Conservation (phyloP, 495 filamentous ascomycete species). For the Aspergillus cavernicola region DNA sequence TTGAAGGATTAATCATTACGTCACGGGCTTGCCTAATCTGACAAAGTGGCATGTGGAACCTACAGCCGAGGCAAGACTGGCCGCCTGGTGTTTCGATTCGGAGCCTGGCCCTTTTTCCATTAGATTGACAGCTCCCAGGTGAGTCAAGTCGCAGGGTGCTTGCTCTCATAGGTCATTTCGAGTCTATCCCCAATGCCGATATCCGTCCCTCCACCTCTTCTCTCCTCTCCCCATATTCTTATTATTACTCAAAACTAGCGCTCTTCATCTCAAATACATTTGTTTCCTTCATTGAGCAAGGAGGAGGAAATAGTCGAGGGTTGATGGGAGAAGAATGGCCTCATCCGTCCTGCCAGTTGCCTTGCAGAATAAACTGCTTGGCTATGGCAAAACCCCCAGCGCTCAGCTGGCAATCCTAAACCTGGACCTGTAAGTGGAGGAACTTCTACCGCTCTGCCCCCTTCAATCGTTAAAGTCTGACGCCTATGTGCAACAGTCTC, state of each 20-base stretch:
- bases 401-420: slow-evolving; percentile 63
- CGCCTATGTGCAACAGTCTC: slow-evolving; percentile 47
- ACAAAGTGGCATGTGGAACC: slow-evolving; percentile 6
- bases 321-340: slow-evolving; percentile 23
- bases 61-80: slow-evolving; percentile 7
- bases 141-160: not conserved
- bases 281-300: slow-evolving; percentile 8
- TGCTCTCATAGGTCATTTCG: too few species aligned
- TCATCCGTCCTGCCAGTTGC: slow-evolving; percentile 35
- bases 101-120: not conserved
- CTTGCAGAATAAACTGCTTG: slow-evolving; percentile 42
- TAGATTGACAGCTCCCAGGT: not conserved
- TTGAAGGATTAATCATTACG: not conserved
- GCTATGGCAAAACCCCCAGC: slow-evolving; percentile 47
- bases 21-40: slow-evolving; percentile 4
- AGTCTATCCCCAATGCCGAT: too few species aligned
- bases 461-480: not conserved
- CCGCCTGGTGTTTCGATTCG: not conserved
- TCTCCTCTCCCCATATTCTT: slow-evolving; percentile 14
- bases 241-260: too few species aligned
- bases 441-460: not conserved
- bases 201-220: slow-evolving; percentile 10
- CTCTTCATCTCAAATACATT: not conserved
- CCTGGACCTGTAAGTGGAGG: slow-evolving; percentile 69
- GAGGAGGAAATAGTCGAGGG: not conserved